Percentiles rank a stretch among this genome's conserved stretches.
Evolutionary conservation across 805 yeast genomes (phyloP).

Genomic region (Candida easanensis): DNA sequence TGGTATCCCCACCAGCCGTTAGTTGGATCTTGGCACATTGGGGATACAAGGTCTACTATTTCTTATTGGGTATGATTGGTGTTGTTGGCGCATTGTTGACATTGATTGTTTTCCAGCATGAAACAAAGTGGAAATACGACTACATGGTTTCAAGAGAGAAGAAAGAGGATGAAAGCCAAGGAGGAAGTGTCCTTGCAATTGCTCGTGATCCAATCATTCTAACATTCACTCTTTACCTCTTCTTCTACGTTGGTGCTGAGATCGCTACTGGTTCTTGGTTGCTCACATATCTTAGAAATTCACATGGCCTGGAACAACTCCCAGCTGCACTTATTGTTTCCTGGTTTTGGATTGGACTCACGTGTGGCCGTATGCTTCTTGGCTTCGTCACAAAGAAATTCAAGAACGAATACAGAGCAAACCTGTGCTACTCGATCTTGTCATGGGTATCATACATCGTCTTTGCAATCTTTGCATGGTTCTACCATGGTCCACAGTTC

Average conservation of each 20-base stretch:
- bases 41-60: conserved; percentile 19
- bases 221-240: conserved; percentile 48
- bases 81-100: conserved; percentile 27
- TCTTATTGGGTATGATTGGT: conserved; percentile 5
- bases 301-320: conserved; percentile 46
- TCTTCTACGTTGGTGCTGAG: conserved; percentile 69
- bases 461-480: conserved; percentile 15
- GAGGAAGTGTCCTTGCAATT: conserved; percentile 15
- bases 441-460: conserved; percentile 29
- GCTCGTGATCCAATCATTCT: conserved; percentile 38
- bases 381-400: conserved; percentile 54
- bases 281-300: conserved; percentile 55
- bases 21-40: conserved; percentile 27
- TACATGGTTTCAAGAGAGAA: conserved; percentile 14
- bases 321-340: conserved; percentile 62
- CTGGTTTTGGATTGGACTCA: conserved; percentile 71
- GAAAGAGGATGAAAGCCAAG: conserved; percentile 22
- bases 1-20: conserved; percentile 61
- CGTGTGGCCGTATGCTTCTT: conserved; percentile 57
- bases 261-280: conserved; percentile 71
- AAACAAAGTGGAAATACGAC: conserved; percentile 34
- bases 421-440: conserved; percentile 31
- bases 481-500: conserved; percentile 8
- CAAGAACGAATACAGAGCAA: conserved; percentile 40
- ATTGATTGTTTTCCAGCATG: conserved; percentile 46